Evolutionary conservation across 2,329 filamentous ascomycete species (phyloP).

Genomic region (Colletotrichum tropicale): DNA sequence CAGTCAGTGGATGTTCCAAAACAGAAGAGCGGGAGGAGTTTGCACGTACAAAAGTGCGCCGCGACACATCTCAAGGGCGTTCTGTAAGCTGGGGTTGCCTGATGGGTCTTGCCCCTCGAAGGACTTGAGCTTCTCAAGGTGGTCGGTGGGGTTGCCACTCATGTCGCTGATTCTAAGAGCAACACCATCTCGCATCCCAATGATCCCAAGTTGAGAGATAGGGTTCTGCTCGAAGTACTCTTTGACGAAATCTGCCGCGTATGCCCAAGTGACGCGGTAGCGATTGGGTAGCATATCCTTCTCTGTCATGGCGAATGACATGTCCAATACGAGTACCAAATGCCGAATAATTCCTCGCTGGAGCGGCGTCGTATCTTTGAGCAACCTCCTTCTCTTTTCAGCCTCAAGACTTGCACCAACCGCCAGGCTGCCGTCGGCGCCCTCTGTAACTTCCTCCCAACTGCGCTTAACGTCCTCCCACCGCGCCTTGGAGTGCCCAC

Average conservation of each 20-base stretch:
- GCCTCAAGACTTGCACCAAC: conserved; percentile 80
- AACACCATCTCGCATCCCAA: conserved; percentile 92
- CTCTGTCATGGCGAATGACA: conserved; percentile 92
- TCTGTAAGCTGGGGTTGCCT: conserved; percentile 84
- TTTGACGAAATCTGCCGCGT: conserved; percentile 84
- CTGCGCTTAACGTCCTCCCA: conserved; percentile 72
- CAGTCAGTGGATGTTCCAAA: conserved; percentile 15
- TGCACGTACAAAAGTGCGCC: conserved; percentile 80
- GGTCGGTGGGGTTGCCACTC: conserved; percentile 88
- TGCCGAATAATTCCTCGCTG: conserved; percentile 99
- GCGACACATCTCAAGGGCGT: conserved; percentile 93
- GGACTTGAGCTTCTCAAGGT: conserved; percentile 76
- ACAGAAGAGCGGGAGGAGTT: neutral
- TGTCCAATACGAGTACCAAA: conserved; percentile 86
- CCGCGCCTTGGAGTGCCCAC: conserved; percentile 53
- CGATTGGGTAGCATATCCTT: conserved; percentile 92
- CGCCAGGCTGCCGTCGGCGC: conserved; percentile 78
- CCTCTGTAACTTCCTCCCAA: conserved; percentile 79
- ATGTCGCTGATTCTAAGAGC: conserved; percentile 87
- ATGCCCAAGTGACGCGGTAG: conserved; percentile 81
- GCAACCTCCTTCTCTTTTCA: conserved; percentile 78
- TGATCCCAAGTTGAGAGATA: conserved; percentile 90
- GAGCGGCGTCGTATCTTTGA: conserved; percentile 92
- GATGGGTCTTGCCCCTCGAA: conserved; percentile 71
- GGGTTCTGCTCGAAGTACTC: conserved; percentile 99